Percentiles rank a stretch among this genome's conserved stretches.
These are phyloP conservation scores for Lipomyces sp. DNA, from an alignment of 805 yeast species.

Conservation along the genomic window DNA sequence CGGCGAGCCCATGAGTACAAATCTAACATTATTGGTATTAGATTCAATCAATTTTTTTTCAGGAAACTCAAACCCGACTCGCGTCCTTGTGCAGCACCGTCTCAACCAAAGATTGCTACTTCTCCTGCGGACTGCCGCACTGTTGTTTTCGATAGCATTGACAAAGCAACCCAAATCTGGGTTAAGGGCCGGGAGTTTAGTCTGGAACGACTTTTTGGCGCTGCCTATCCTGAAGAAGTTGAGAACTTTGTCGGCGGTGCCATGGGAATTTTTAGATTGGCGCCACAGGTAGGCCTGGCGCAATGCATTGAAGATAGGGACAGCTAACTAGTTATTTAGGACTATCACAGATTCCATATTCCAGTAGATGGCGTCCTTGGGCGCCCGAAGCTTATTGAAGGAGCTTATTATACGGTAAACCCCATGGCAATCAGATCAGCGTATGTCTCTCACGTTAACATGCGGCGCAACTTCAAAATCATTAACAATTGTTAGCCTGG, in stretches of 20 bases:
- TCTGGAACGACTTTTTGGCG: slow-evolving; percentile 60
- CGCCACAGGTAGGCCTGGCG: slow-evolving; percentile 66
- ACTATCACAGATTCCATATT: slow-evolving; percentile 89
- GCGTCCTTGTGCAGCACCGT: slow-evolving; percentile 67
- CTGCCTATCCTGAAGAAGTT: slow-evolving; percentile 48
- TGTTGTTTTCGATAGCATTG: slow-evolving; percentile 65
- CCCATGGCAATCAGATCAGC: slow-evolving; percentile 94
- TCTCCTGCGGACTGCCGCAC: slow-evolving; percentile 91
- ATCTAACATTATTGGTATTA: background rate
- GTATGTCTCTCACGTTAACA: slow-evolving; percentile 11
- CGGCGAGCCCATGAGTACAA: background rate
- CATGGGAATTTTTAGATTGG: slow-evolving; percentile 80
- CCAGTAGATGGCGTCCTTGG: slow-evolving; percentile 81
- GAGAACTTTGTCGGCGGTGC: slow-evolving; percentile 56
- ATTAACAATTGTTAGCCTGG: slow-evolving; percentile 50
- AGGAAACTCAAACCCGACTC: slow-evolving; percentile 73
- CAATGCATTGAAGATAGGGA: background rate
- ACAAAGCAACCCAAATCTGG: slow-evolving; percentile 77
- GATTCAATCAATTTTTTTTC: slow-evolving; percentile 87
- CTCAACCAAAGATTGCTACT: slow-evolving; percentile 56
- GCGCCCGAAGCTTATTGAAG: slow-evolving; percentile 70
- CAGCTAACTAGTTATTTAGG: slow-evolving; percentile 45
- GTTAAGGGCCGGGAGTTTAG: slow-evolving; percentile 83
- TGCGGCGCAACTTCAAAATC: background rate
- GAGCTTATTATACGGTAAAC: slow-evolving; percentile 93